Conservation (phyloP, 2,329 filamentous ascomycete genomes). For the Pseudopithomyces chartarum region DNA sequence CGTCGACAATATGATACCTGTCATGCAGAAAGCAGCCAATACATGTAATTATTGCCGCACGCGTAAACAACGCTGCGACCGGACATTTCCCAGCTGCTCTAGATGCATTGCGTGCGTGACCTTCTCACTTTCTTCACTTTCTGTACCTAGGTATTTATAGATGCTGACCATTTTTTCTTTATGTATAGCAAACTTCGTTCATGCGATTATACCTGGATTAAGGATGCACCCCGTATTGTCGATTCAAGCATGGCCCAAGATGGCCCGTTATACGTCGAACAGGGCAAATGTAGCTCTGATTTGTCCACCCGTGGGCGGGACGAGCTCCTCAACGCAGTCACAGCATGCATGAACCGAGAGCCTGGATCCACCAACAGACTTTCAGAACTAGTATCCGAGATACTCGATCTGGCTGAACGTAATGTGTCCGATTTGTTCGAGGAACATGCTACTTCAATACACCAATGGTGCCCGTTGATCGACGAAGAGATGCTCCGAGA, state of each 20-base stretch:
- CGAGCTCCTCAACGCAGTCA: constrained; percentile 11
- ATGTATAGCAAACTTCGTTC: constrained; percentile 10
- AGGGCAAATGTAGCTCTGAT: constrained; percentile 9
- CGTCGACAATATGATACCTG: constrained; percentile 8
- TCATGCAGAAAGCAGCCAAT: constrained; percentile 18
- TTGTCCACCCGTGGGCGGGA: constrained; percentile 9
- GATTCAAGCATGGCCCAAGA: background rate
- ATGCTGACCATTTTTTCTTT: background rate
- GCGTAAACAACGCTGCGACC: constrained; percentile 20
- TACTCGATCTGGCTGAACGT: constrained; percentile 10
- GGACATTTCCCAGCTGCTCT: constrained; percentile 13
- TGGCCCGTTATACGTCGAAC: constrained; percentile 8
- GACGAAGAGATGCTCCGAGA: constrained; percentile 11
- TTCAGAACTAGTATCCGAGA: constrained; percentile 8
- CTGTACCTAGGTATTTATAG: too few relatives aligned
- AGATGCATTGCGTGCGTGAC: constrained; percentile 15
- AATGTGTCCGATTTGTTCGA: constrained; percentile 5
- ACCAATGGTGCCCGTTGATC: constrained; percentile 23
- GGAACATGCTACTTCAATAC: constrained; percentile 18
- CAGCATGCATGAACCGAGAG: constrained; percentile 3
- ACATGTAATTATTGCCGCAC: constrained; percentile 19
- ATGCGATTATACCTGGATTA: constrained; percentile 20
- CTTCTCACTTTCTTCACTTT: too few relatives aligned
- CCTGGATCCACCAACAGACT: constrained; percentile 1
- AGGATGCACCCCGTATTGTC: constrained; percentile 2